Evolutionary conservation across 1,284 basidiomycete genomes (phyloP), one percentile per base, ranked within the genome.

Genomic region (Sparassis latifolia): DNA sequence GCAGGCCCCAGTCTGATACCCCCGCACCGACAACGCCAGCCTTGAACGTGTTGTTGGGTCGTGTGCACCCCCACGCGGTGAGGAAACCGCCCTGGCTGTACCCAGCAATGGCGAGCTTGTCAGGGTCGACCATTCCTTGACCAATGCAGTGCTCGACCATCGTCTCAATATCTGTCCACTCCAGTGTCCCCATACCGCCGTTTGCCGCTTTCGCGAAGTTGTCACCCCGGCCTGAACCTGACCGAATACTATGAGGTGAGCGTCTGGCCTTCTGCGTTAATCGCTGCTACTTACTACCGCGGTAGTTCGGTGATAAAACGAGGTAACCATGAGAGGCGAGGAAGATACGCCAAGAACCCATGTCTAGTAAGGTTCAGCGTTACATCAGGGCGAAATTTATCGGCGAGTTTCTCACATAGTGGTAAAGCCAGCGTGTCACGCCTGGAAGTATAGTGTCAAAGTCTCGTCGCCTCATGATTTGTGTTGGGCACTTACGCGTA

Each of bases 71-170:
- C 51, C 51, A 52, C 9, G 51, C 47, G 29, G 51, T 44, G 39
- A 52, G 44, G 40, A 49, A 52, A 9, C 51, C 51, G 7, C 51
- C 48, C 33, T 52, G 51, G 33, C 51, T 52, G 31, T 49, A 49
- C 5, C 51, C 51, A 3, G 51, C 40, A 12, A 52, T 42, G 29
- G 27, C 51, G 4, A 52, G 33, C 33, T 33, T 45, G 27, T 39
- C 33, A 1, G 47, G 47, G 40, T 52, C 51, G 7, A 40, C 39
- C 32, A 49, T 9, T 4, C 51, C 51, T 10, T 43, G 43, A 3
- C 43, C 30, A 33, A 46, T 37, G 30, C 38, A 32, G 10, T 40
- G 31, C 10, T 52, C 51, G 29, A 49, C 39, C 51, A 52, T 52
- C 31, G 35, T 52, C 28, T 47, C 39, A 10, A 49, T 41, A 27